A percentile compares a stretch with the other conserved stretches of the same genome.
These are phyloP conservation scores for Gynostemma pentaphyllum DNA, from an alignment of 306 rosid species.

Conservation along the genomic window DNA sequence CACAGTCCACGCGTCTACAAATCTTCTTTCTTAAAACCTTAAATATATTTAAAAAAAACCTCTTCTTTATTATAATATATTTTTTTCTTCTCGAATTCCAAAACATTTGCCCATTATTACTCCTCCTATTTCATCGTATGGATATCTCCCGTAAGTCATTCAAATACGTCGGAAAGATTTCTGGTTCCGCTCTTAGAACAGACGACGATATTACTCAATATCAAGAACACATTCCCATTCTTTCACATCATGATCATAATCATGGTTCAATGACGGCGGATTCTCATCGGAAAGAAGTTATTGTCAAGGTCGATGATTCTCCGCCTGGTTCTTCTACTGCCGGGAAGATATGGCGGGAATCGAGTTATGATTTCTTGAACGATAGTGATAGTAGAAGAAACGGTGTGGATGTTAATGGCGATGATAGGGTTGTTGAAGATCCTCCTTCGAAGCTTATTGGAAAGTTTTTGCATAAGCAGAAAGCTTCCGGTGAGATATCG, in stretches of 20 bases:
- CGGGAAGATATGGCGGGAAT: constrained; percentile 35
- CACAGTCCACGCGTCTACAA: constrained; percentile 28
- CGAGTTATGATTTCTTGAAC: constrained; percentile 50
- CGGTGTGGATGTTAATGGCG: not conserved
- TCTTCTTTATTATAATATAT: not conserved
- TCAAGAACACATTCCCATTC: constrained; percentile 49
- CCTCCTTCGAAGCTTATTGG: constrained; percentile 77
- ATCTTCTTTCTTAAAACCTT: not conserved
- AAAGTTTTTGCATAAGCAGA: constrained; percentile 57
- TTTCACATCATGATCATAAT: constrained; percentile 21
- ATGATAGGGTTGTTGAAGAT: constrained; percentile 31
- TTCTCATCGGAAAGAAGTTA: constrained; percentile 22
- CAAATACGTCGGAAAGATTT: constrained; percentile 27
- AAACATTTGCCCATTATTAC: not conserved
- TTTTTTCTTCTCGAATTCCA: not conserved
- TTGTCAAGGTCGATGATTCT: constrained; percentile 61
- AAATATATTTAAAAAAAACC: not conserved
- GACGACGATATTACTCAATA: no score
- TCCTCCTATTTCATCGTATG: constrained; percentile 22
- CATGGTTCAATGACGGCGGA: constrained; percentile 11
- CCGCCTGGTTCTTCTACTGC: constrained; percentile 11
- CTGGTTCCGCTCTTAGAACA: constrained; percentile 12
- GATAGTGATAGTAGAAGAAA: not conserved
- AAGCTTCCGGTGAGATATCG: constrained; percentile 53
- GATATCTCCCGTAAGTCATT: constrained; percentile 53